These are phyloP conservation scores for Hawksworthiomyces lignivorus DNA, from an alignment of 2,329 filamentous ascomycete species.

Conservation along the genomic window DNA sequence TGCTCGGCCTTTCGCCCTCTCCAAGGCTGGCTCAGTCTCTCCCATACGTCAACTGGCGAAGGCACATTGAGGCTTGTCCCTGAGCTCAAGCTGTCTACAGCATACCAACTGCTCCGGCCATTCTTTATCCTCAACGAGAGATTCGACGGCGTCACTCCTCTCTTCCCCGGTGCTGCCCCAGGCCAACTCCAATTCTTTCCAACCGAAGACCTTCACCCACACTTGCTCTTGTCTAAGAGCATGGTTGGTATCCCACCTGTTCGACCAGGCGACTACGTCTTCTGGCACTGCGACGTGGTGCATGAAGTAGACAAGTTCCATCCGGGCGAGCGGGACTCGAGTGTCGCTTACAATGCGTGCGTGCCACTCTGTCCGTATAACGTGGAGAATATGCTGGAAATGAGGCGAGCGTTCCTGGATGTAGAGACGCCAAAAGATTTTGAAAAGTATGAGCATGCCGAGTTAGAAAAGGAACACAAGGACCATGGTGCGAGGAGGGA, in stretches of 20 bases:
- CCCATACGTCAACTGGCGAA: no score
- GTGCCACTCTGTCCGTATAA: no score
- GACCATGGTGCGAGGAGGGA: slow-evolving; percentile 9
- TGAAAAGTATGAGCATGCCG: slow-evolving; percentile 42
- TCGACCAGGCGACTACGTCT: slow-evolving; percentile 57
- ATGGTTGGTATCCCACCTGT: slow-evolving; percentile 58
- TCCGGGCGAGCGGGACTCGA: neutral
- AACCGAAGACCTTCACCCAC: slow-evolving; percentile 46
- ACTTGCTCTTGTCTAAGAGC: slow-evolving; percentile 47
- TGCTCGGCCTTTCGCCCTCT: no score
- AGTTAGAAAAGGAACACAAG: slow-evolving; percentile 24
- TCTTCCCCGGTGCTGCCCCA: slow-evolving; percentile 15
- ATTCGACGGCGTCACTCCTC: no score
- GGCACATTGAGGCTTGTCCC: no score
- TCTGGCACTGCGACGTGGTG: slow-evolving; percentile 51
- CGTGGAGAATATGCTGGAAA: neutral
- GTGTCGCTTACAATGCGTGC: no score
- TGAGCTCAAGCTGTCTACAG: no score
- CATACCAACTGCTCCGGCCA: no score
- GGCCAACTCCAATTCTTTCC: slow-evolving; percentile 16
- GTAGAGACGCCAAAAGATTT: slow-evolving; percentile 47
- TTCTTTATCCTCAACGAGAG: no score
- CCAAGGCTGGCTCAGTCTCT: no score
- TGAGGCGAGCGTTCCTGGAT: slow-evolving; percentile 33
- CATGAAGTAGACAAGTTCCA: neutral